Evolutionary conservation across 2,329 filamentous ascomycete genomes (phyloP), one percentile per base, ranked within the genome.

Genomic region (Amphichorda felina): DNA sequence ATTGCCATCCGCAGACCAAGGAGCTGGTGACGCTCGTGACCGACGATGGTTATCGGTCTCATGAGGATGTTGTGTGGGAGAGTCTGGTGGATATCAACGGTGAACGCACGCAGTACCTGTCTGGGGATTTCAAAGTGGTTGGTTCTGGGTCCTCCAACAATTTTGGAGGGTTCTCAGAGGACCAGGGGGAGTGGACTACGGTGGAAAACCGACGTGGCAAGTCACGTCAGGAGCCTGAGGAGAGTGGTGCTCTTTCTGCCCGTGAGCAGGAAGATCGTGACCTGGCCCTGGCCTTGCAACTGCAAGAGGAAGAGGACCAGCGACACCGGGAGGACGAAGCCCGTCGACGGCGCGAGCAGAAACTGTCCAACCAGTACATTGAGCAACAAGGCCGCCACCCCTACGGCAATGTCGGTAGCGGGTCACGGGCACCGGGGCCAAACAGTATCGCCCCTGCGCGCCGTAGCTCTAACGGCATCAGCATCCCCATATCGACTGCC

Each of bases 11-110:
- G 0, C 64, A 78, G 30, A 85, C 79, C 1, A 68, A 75, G 28
- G 72, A 83, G 44, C 68, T 96, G 2, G 73, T 89, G 43, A 86
- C 83, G 0, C 63, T 98, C 3, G 87, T 98, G 11, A 96, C 91
- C 0, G 91, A 98, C 52, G 82, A 86, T 18, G 91, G 91, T 1
- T 98, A 94, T 50, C 79, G 82, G 9, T 73, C 70, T 8, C 86
- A 95, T 46, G 81, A 87, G 13, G 89, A 96, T 53, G 78, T 98
- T 10, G 85, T 98, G 0, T 98, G 91, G 91, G 91, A 98, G 57
- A 91, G 82, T 8, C 66, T 98, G 2, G 80, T 82, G 1, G 89
- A 96, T 47, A 79, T 94, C 16, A 91, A 79, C 35, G 91, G 91
- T 7, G 80, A 83, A 48, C 73, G 73, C 11, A 79, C 84, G 3